Conservation (phyloP, 768 basidiomycete species). For the Symmetrospora coprosmae region DNA sequence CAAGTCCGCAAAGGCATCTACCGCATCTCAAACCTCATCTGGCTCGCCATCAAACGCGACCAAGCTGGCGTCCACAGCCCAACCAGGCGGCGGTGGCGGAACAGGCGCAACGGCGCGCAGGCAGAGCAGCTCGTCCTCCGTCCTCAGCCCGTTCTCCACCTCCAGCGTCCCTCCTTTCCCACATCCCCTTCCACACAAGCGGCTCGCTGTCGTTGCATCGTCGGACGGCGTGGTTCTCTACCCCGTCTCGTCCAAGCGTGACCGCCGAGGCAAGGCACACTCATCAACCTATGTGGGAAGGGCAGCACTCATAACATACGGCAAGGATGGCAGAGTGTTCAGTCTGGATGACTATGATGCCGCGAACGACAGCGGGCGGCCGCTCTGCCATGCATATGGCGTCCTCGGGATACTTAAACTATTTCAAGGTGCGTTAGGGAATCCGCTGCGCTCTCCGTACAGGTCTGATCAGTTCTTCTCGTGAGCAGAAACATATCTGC, state of each 20-base stretch:
- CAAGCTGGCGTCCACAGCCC: too few relatives aligned
- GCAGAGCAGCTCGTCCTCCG: too few relatives aligned
- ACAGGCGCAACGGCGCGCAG: too few relatives aligned
- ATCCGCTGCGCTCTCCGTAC: background rate
- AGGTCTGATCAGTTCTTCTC: background rate
- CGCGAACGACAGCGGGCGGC: background rate
- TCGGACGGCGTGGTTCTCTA: background rate
- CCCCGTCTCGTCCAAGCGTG: too few relatives aligned
- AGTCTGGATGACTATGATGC: background rate
- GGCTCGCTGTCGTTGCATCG: background rate
- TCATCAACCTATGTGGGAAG: background rate
- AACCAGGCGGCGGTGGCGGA: too few relatives aligned
- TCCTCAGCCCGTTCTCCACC: too few relatives aligned
- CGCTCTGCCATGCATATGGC: background rate
- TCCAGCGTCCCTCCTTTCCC: conserved; percentile 2
- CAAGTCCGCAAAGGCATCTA: too few relatives aligned
- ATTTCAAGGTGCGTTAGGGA: background rate
- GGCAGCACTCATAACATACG: background rate
- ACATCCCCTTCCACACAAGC: conserved; percentile 12
- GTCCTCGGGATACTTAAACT: background rate
- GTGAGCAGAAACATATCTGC: conserved; percentile 6
- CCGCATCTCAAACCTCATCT: too few relatives aligned
- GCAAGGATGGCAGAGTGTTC: background rate
- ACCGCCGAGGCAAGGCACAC: background rate
- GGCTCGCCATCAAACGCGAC: too few relatives aligned